Base-by-base conservation (phyloP, 495 filamentous ascomycete species). In the Penicillium cosmopolitanum region DNA sequence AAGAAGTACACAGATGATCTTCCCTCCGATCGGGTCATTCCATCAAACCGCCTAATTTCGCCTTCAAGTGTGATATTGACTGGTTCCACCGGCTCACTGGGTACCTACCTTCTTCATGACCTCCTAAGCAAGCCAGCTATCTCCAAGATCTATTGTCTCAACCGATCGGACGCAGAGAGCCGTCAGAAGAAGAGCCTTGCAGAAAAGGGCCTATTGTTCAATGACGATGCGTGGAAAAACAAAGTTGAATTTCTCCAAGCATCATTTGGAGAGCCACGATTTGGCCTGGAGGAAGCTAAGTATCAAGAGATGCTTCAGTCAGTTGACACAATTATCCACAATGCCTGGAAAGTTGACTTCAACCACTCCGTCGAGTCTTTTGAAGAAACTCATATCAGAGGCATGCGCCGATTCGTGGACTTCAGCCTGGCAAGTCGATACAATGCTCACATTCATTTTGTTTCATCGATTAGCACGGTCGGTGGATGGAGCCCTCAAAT, bases 341-440 rank as follows among this genome's bases (percentile, higher is more conserved):
- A 85, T 63, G 82, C 83, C 34, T 89, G 86, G 86, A 80, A 78
- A 4, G 85, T 88, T 21, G 80, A 89, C 68, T 88, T 88, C 74
- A 86, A 87, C 65, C 74, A 77, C 25, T 67, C 82, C 0, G 67
- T 86, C 42, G 74, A 77, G 40, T 81, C 80, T 0, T 88, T 88
- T 43, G 78, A 83, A 61, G 77, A 83, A 40, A 78, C 80, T 5
- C 78, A 84, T 55, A 77, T 88, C 33, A 65, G 66, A 7, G 82
- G 85, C 13, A 76, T 85, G 19, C 73, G 80, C 35, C 76, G 78
- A 47, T 71, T 87, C 15, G 73, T 81, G 2, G 76, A 85, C 52
- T 85, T 87, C 40, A 77, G 78, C 52, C 51, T 71, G 46, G 61
- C 67, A n/a, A 77, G 81, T 11, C 53, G 62, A 5, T 70, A 77